Base-by-base conservation (phyloP, 108 stramenopile genomes). In the Skeletonema potamos region DNA sequence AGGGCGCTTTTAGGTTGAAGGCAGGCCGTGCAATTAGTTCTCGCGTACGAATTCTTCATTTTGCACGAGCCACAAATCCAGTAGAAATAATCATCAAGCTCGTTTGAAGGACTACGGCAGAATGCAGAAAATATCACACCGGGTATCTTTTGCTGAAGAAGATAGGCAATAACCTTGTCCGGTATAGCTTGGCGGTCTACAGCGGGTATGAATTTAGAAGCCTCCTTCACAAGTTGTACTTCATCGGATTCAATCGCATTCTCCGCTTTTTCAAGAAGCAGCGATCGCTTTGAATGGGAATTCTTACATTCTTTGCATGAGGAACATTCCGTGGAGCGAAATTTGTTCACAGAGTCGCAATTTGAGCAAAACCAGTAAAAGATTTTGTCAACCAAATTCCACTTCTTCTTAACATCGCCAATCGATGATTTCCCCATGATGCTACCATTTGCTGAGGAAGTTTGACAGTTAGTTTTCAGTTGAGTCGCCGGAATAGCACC, bases 1-100 rank as follows among this genome's bases (percentile, higher is more conserved):
- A 65, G 29, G 29, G 39, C 46, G n/a, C 57, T 51, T 55, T 66
- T 81, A 20, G 54, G 37, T 37, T 81, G 46, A 28, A 32, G 24
- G 57, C 80, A 81, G 12, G 64, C 64, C 18, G 27, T 30, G 48
- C 80, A 81, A 20, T 11, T 72, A 18, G 44, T 41, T n/a, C 29
- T 54, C 43, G 59, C 60, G 56, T 57, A 81, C 3, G 70, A 71
- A 64, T 81, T 81, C 26, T 66, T 44, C 69, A 72, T 66, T 10
- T 69, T 76, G 62, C 80, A 81, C 17, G 28, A 66, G 26, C 70
- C 70, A 24, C 80, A 81, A 43, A 39, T 55, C 80, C 80, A 81
- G 22, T 65, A 81, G 48, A 81, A 81, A 54, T 72, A 79, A 36
- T 51, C 28, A 26, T 79, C 73, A 27, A 79, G 12, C 20, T 62